Conservation (phyloP, 2,329 filamentous ascomycete species). For the Hypoxylon sp. region DNA sequence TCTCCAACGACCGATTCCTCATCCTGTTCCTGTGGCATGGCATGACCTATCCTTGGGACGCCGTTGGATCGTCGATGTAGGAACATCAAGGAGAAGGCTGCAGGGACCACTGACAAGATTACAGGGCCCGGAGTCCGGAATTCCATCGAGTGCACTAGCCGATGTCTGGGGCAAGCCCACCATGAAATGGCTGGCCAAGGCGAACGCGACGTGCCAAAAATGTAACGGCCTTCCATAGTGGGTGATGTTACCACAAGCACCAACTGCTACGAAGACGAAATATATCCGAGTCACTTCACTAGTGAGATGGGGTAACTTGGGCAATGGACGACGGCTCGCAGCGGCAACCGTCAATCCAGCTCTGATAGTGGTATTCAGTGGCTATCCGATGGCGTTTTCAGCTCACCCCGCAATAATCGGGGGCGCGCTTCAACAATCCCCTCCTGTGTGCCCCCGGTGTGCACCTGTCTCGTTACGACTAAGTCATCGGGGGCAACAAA, state of each 20-base stretch:
- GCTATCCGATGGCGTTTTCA: background rate
- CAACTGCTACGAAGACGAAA: background rate
- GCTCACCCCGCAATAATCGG: background rate
- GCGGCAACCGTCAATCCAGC: background rate
- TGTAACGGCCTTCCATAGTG: background rate
- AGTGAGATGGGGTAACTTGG: background rate
- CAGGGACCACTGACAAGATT: background rate
- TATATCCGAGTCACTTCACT: background rate
- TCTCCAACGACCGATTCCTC: background rate
- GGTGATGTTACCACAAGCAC: background rate
- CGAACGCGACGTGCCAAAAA: no score
- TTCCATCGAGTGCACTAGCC: background rate
- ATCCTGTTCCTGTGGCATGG: background rate
- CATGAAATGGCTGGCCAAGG: background rate
- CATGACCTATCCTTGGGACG: background rate
- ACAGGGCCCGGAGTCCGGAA: background rate
- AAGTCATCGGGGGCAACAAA: background rate
- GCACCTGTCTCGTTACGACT: background rate
- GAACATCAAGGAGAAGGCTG: background rate
- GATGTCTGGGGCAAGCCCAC: background rate
- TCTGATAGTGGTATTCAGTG: background rate
- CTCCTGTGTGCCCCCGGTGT: background rate
- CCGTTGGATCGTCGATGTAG: background rate
- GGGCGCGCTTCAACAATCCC: background rate
- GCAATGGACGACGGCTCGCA: background rate